Percentiles rank a stretch among this genome's conserved stretches.
Evolutionary conservation across 2,329 filamentous ascomycete species (phyloP).

Genomic region (Chaetomium olivaceum): DNA sequence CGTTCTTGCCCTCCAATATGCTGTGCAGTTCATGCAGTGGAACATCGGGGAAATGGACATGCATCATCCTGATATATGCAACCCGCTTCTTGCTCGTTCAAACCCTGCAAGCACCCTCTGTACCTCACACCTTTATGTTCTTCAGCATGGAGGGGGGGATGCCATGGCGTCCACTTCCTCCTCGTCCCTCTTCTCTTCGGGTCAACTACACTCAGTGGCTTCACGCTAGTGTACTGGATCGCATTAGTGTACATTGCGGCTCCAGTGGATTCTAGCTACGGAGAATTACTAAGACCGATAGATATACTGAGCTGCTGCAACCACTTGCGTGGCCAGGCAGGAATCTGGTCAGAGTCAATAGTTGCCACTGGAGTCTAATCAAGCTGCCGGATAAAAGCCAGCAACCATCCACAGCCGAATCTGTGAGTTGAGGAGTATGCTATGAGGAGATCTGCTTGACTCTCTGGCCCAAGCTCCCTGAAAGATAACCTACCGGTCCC

Average conservation of each 20-base stretch:
- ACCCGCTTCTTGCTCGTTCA: background rate
- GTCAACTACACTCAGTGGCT: background rate
- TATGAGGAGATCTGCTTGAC: background rate
- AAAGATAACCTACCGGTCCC: conserved; percentile 13
- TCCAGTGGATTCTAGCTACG: background rate
- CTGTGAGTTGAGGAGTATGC: background rate
- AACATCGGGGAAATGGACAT: conserved; percentile 18
- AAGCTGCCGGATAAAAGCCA: conserved; percentile 1
- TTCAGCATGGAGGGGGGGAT: background rate
- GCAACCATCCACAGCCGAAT: background rate
- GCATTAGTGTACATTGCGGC: background rate
- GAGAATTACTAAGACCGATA: background rate
- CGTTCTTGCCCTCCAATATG: conserved; percentile 2
- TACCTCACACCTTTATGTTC: background rate
- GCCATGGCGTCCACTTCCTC: background rate
- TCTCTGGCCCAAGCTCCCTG: background rate
- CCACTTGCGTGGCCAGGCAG: background rate
- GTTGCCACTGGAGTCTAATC: background rate
- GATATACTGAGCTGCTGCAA: background rate
- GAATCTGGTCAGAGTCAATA: background rate
- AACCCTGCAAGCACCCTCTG: background rate
- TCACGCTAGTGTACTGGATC: background rate
- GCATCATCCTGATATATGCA: conserved; percentile 5
- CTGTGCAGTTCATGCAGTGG: conserved; percentile 13
- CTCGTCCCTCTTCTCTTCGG: background rate